Evolutionary conservation across 2,329 filamentous ascomycete species (phyloP), one percentile per base, ranked within the genome.

Genomic region (Spiromastix sp.): DNA sequence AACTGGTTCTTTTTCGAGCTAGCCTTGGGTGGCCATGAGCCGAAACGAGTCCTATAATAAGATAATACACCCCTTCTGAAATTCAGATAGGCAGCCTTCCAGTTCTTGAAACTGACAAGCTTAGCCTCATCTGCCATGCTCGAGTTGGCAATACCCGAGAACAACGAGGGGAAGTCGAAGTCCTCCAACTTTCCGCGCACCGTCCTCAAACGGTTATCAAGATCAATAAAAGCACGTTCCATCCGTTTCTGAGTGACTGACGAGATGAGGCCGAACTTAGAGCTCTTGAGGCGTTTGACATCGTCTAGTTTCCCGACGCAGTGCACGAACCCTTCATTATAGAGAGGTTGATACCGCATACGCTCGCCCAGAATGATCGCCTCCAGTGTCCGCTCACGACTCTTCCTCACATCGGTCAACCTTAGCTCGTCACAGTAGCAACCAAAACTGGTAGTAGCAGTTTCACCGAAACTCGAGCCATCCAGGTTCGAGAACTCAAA

Each of bases 1-100:
- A 94, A 85, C 1, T 79, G 74, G 53, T 94, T 93, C 71, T 93
- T 94, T 69, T 93, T 93, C 48, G 79, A 89, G 49, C 74, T 81
- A 2, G 86, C 85, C 56, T 91, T 93, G 6, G 91, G 89, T 2
- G 91, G 87, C 89, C 89, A 84, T 19, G 77, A 70, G n/a, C 79
- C 79, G 49, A 79, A 80, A 30, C 72, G 69, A 32, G 69, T 57
- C 43, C 78, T 76, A 51, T 79, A 93, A 56, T 86, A 79, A 43
- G 69, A 65, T 33, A 86, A 65, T 12, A 80, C 72, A 52, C 86
- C 85, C 25, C 76, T 74, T 25, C 85, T 73, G 68, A 87, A 85
- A 37, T 74, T 76, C 40, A 72, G 63, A 54, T 89, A 96, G 2
- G 79, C 72, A 12, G 68, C 67, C 49, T 75, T 81, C 89, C 91